phyloP scores from a whole-genome alignment of 164 flowering plant genomes.

The Euptelea pleiosperma region DNA sequence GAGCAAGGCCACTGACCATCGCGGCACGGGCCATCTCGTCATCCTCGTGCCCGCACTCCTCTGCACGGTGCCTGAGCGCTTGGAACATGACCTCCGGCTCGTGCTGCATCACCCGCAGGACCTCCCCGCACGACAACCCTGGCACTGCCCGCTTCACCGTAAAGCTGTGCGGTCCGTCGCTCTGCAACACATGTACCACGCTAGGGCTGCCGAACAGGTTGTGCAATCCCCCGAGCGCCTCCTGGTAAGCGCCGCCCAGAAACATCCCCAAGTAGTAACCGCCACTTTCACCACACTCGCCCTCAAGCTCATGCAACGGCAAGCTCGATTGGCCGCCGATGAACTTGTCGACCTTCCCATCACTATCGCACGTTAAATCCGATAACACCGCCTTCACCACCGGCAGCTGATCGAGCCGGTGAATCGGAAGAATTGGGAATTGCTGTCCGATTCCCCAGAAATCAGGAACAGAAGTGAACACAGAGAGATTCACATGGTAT shows the following conservation, averaged over 20 bases:
- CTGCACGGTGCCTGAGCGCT: conserved; percentile 83
- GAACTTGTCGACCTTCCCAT: conserved; percentile 90
- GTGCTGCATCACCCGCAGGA: conserved; percentile 94
- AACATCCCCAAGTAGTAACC: conserved; percentile 92
- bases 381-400: conserved; percentile 66
- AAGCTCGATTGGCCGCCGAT: conserved; percentile 82
- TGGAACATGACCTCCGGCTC: conserved; percentile 98
- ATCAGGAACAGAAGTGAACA: conserved; percentile 94
- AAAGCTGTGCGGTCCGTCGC: conserved; percentile 90
- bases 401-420: conserved; percentile 72
- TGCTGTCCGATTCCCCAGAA: conserved; percentile 93
- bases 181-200: conserved; percentile 81
- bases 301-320: conserved; percentile 74
- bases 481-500: conserved; percentile 83
- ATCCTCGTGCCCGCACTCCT: conserved; percentile 38
- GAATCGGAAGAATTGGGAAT: conserved; percentile 92
- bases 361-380: conserved; percentile 97
- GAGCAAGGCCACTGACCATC: conserved; percentile 53
- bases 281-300: conserved; percentile 14
- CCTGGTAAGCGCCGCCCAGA: conserved; percentile 99
- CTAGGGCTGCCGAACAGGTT: conserved; percentile 97
- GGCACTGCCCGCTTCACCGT: conserved; percentile 84
- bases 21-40: conserved; percentile 24
- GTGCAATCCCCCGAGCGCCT: conserved; percentile 98
- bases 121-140: conserved; percentile 77